Conservation (phyloP, 495 filamentous ascomycete species). For the Trichoderma virens region DNA sequence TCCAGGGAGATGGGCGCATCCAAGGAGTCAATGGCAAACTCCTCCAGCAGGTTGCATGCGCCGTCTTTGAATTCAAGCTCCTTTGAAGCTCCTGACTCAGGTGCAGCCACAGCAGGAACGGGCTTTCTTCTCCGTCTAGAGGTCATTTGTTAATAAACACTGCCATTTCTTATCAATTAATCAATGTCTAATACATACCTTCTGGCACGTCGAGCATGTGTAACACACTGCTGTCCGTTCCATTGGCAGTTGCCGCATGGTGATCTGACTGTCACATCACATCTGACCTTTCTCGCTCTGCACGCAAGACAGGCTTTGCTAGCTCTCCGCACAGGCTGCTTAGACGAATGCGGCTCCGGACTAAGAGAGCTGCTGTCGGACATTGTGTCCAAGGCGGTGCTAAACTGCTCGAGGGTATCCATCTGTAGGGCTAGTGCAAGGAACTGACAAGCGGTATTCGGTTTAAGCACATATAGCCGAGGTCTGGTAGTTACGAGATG, state of each 20-base stretch:
- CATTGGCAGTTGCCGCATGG: slow-evolving; percentile 1
- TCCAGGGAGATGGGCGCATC: not conserved
- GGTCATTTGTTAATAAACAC: not conserved
- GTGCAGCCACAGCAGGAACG: not conserved
- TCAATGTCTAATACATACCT: not conserved
- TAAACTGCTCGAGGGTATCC: not conserved
- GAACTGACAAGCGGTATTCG: not conserved
- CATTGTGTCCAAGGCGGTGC: not conserved
- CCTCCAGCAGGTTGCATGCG: not conserved
- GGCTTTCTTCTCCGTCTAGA: not conserved
- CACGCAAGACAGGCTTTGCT: slow-evolving; percentile 1
- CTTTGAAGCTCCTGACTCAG: not conserved
- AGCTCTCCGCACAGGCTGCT: not conserved
- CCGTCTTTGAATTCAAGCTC: not conserved
- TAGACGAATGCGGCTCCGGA: not conserved
- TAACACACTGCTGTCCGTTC: slow-evolving; percentile 2
- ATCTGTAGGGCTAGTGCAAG: not conserved
- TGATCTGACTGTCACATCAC: not conserved
- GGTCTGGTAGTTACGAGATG: not conserved
- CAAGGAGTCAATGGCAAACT: not conserved
- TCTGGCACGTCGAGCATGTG: slow-evolving; percentile 2
- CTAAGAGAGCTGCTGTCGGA: not conserved
- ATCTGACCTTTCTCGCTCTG: not conserved
- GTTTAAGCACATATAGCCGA: slow-evolving; percentile 1
- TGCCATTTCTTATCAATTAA: not conserved